These are phyloP conservation scores for Potentilla sterilis DNA, from an alignment of 306 rosid species.

Conservation along the genomic window DNA sequence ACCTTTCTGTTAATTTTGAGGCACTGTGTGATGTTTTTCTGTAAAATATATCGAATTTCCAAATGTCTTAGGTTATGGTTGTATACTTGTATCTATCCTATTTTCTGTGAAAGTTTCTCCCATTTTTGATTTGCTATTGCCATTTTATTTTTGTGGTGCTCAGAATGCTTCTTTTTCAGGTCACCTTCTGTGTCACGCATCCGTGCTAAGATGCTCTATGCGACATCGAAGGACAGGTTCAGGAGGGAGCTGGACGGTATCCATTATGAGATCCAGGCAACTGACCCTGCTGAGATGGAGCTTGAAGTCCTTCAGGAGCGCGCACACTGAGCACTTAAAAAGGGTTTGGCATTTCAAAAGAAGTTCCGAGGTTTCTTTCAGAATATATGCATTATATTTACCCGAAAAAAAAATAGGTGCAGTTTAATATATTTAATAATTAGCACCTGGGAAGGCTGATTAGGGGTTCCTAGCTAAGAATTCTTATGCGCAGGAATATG, in stretches of 20 bases:
- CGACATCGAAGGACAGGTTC: constrained; percentile 79
- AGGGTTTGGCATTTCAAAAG: constrained; percentile 23
- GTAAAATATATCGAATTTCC: no score
- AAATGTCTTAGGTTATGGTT: background rate
- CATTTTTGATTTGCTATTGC: constrained; percentile 1
- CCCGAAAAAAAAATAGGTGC: constrained; percentile 22
- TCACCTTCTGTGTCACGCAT: constrained; percentile 72
- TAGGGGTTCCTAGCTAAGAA: constrained; percentile 42
- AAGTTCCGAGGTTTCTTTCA: constrained; percentile 25
- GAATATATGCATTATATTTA: constrained; percentile 28
- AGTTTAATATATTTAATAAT: constrained; percentile 36
- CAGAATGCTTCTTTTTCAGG: constrained; percentile 34
- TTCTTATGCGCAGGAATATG: constrained; percentile 38
- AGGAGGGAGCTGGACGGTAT: constrained; percentile 73
- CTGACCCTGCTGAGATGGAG: constrained; percentile 83
- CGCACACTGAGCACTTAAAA: constrained; percentile 46
- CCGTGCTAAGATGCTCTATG: constrained; percentile 81
- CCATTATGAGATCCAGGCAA: constrained; percentile 89
- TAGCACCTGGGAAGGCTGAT: constrained; percentile 62
- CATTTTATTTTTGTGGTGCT: background rate
- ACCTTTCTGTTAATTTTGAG: background rate
- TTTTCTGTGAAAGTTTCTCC: background rate
- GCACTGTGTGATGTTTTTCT: background rate
- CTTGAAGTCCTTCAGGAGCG: constrained; percentile 72
- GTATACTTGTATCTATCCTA: background rate